Conservation (phyloP, 768 basidiomycete genomes). For the Leccinum boreale region DNA sequence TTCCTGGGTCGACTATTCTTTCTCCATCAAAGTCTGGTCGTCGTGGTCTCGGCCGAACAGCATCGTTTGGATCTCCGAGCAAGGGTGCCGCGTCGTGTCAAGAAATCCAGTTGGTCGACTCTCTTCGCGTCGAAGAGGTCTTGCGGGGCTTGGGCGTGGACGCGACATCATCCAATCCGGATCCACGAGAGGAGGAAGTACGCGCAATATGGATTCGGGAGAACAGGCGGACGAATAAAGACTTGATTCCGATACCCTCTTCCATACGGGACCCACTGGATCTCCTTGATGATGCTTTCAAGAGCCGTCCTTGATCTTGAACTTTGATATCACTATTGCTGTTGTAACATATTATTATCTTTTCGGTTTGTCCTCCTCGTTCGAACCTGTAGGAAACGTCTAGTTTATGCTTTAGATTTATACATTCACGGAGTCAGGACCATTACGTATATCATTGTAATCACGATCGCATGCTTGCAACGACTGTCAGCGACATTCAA, state of each 20-base stretch:
- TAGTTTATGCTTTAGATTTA: conserved; percentile 27
- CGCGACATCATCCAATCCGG: conserved; percentile 15
- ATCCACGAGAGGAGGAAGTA: conserved; percentile 44
- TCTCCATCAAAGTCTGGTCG: conserved; percentile 48
- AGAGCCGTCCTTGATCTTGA: conserved; percentile 24
- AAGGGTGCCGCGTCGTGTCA: conserved; percentile 35
- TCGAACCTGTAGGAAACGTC: conserved; percentile 8
- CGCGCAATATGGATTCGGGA: conserved; percentile 43
- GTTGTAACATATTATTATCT: neutral
- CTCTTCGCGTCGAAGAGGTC: conserved; percentile 65
- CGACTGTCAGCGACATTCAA: neutral
- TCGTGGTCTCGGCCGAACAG: conserved; percentile 51
- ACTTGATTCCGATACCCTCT: conserved; percentile 25
- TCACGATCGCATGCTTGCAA: conserved; percentile 9
- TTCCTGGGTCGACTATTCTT: conserved; percentile 27
- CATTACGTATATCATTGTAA: conserved; percentile 9
- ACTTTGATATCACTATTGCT: conserved; percentile 2
- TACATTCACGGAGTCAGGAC: conserved; percentile 4
- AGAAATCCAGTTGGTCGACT: conserved; percentile 53
- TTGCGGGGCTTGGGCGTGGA: conserved; percentile 60
- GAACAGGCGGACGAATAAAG: conserved; percentile 35
- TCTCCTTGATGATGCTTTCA: conserved; percentile 33
- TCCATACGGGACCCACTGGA: conserved; percentile 1
- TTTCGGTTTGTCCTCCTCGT: conserved; percentile 11
- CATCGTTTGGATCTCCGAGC: conserved; percentile 47